phyloP scores from a whole-genome alignment of 805 yeast species.

The Candida saitoana region DNA sequence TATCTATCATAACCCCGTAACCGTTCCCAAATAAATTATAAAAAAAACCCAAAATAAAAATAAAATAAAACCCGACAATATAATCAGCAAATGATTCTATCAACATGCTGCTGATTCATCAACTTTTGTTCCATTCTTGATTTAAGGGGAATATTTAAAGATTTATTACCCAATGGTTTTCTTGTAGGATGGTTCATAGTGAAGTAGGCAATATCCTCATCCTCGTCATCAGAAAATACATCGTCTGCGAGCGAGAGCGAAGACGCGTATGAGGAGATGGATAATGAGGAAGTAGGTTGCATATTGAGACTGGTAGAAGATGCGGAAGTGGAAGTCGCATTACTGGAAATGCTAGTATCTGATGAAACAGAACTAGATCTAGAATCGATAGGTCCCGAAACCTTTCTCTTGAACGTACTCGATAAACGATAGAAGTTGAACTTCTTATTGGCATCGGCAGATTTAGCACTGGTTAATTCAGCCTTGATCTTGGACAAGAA shows the following conservation, averaged over 20 bases:
- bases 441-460: constrained; percentile 23
- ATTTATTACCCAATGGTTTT: constrained; percentile 11
- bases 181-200: constrained; percentile 7
- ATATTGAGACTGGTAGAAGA: background rate
- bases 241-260: background rate
- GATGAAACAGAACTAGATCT: constrained; percentile 10
- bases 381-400: background rate
- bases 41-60: too few relatives aligned
- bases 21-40: too few relatives aligned
- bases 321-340: constrained; percentile 1
- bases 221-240: constrained; percentile 5
- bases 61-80: too few relatives aligned
- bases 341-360: constrained; percentile 8
- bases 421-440: constrained; percentile 30
- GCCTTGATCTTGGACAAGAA: constrained; percentile 72
- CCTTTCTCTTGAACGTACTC: constrained; percentile 12
- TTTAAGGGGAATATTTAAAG: constrained; percentile 5
- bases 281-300: constrained; percentile 6
- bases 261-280: constrained; percentile 4
- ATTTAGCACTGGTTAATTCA: constrained; percentile 30
- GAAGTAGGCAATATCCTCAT: constrained; percentile 1
- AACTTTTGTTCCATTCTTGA: constrained; percentile 5
- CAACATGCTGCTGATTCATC: background rate
- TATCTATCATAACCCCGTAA: background rate
- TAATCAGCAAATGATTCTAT: too few relatives aligned